A percentile compares a stretch with the other conserved stretches of the same genome.
Evolutionary conservation across 805 yeast species (phyloP).

Genomic region (Priceomyces haplophilus): DNA sequence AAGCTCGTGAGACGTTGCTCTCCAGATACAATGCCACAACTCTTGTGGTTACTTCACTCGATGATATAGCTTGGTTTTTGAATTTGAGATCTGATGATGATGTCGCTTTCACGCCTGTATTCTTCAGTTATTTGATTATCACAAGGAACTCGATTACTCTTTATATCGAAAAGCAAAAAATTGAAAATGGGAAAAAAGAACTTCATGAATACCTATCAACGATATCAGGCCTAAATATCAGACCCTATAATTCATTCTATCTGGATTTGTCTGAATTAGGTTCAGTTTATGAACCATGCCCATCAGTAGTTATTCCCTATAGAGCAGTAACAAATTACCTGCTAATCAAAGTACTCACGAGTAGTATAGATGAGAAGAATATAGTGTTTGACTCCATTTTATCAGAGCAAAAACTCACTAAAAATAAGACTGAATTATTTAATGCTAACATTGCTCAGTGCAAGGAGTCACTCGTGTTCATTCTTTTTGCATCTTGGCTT

Average conservation of each 20-base stretch:
- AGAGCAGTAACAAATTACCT: slow-evolving; percentile 32
- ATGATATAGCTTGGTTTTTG: slow-evolving; percentile 89
- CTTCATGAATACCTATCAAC: slow-evolving; percentile 21
- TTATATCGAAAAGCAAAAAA: slow-evolving; percentile 51
- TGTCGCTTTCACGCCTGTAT: slow-evolving; percentile 82
- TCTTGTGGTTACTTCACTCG: slow-evolving; percentile 68
- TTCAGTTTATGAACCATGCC: slow-evolving; percentile 12
- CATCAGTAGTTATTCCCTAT: slow-evolving; percentile 30
- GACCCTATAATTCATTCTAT: slow-evolving; percentile 59
- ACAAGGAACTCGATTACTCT: slow-evolving; percentile 38
- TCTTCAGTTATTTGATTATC: slow-evolving; percentile 60
- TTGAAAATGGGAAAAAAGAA: slow-evolving; percentile 29
- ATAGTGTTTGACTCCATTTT: slow-evolving; percentile 30
- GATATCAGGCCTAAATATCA: slow-evolving; percentile 35
- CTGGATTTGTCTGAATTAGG: slow-evolving; percentile 40
- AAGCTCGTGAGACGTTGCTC: slow-evolving; percentile 30
- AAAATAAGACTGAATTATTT: slow-evolving; percentile 66
- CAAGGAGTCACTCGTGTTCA: slow-evolving; percentile 77
- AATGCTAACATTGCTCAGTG: slow-evolving; percentile 76
- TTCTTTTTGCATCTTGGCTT: slow-evolving; percentile 79
- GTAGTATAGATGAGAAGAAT: slow-evolving; percentile 22
- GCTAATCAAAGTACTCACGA: slow-evolving; percentile 26
- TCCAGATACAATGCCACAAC: slow-evolving; percentile 17
- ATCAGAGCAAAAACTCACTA: slow-evolving; percentile 63
- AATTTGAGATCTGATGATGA: slow-evolving; percentile 77